Evolutionary conservation across 129 eudicot genomes (phyloP), one percentile per base, ranked within the genome.

Genomic region (Deinandra increscens): DNA sequence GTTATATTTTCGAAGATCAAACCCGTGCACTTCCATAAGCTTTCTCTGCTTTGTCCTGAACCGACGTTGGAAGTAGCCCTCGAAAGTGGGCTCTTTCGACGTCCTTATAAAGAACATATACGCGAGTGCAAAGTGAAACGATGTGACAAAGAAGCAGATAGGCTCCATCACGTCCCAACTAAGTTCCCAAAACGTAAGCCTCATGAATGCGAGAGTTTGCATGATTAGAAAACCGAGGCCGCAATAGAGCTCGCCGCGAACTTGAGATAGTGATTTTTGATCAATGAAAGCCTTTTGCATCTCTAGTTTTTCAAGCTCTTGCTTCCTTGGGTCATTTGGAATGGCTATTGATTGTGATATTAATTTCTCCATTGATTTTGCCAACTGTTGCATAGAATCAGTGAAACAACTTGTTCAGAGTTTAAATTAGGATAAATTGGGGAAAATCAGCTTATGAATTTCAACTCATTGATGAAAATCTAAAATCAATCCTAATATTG

Each of bases 81-180:
- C 90, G 18, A 88, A 91, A 22, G 85, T 55, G 45, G 97, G 97
- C 74, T 91, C 97, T 78, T 75, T 85, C 2, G 96, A 91, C 15
- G 97, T 91, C 55, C 78, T 79, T 5, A 91, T 68, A 78, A 87
- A 91, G 54, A 91, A 91, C 5, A 65, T 76, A 70, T 91, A 91
- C 4, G 96, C 96, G n/a, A 87, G 75, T 0, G 75, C 85, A 39
- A 88, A 87, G 74, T 91, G 87, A 42, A 87, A 64, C 0, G 97
- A 91, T 14, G 97, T 80, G n/a, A 78, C 83, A 71, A 87, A 91
- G 81, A 91, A 91, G 60, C 96, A 91, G 38, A 91, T 81, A 55
- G 97, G 97, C 83, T 91, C 97, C 97, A 91, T 91, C 67, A 91
- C 96, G 60, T 91, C 96, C 97, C 97, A 91, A 70, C 78, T 79